Evolutionary conservation across 345 rosid species (phyloP), one percentile per base, ranked within the genome.

Genomic region (Raphanus sativus): DNA sequence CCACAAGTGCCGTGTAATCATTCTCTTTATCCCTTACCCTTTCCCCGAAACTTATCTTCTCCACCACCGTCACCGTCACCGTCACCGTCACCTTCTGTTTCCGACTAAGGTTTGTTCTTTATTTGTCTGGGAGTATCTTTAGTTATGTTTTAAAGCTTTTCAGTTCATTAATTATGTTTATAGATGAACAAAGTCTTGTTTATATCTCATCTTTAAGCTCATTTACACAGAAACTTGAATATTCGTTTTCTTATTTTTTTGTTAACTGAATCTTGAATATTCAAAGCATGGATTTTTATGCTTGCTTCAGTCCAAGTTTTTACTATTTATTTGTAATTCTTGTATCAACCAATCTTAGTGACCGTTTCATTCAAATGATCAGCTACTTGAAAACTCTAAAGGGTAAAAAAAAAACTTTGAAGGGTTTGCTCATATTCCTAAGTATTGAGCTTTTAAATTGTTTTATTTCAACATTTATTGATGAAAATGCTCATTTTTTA

Each of bases 71-170:
- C 75, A 70, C 4, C 52, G 33, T 58, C 66, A 13, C 67, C 61
- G 34, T 26, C 45, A 26, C 70, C 65, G 59, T 21, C 76, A 17
- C 29, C 73, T 29, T 67, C 71, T 16, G 12, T 38, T 36, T 21
- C 62, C 1, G 36, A 25, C 40, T 61, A 67, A 73, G 74, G 81
- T 72, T 33, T 7, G 32, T 3, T 77, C 52, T 1, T 32, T 55
- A 17, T 16, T 38, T 13, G 17, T 2, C 12, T n/a, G 0, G 9
- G 59, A 45, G 6, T 38, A 28, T 24, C 21, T 6, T 40, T 28
- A 6, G 1, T 42, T 33, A n/a, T 24, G 4, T 33, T 76, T 16
- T 0, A 15, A n/a, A 62, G 66, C 9, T 36, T 26, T 16, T 70
- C 12, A 15, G 9, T 26, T 62, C 65, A 32, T 9, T 32, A 33